Evolutionary conservation across 352 stramenopile genomes (phyloP).

Genomic region (Pythium rishiriense): DNA sequence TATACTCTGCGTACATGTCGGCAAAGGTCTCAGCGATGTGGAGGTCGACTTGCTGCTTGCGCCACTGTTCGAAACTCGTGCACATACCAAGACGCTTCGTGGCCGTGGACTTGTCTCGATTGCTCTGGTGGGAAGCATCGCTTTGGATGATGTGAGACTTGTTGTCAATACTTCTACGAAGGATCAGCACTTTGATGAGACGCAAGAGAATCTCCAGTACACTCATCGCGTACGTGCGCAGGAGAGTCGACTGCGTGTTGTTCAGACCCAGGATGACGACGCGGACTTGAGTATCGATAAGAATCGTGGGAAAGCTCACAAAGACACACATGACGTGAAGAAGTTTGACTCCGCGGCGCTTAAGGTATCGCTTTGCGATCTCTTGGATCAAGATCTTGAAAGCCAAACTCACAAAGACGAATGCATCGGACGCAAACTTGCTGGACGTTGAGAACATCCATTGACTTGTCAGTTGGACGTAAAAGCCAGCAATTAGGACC

Average conservation of each 20-base stretch:
- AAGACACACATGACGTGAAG: neutral
- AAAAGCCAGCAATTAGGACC: neutral
- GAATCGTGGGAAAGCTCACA: neutral
- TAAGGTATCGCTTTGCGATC: neutral
- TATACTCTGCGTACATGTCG: conserved; percentile 46
- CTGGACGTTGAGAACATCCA: neutral
- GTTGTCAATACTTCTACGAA: neutral
- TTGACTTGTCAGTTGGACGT: neutral
- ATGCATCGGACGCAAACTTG: neutral
- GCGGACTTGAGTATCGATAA: neutral
- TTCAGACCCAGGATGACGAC: neutral
- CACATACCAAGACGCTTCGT: too few relatives aligned
- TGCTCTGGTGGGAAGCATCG: too few relatives aligned
- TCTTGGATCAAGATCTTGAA: neutral
- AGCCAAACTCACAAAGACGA: neutral
- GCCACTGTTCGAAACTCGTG: neutral
- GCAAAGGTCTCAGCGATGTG: conserved; percentile 15
- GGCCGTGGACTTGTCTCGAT: too few relatives aligned
- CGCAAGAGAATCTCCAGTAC: neutral
- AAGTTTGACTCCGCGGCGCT: neutral
- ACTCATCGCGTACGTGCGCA: neutral
- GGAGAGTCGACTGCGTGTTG: neutral
- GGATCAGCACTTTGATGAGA: neutral
- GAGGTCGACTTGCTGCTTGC: neutral
- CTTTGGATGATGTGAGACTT: too few relatives aligned